A percentile compares a stretch with the other conserved stretches of the same genome.
phyloP scores from a whole-genome alignment of 2,329 filamentous ascomycete genomes.

The Trichoderma arundinaceum region DNA sequence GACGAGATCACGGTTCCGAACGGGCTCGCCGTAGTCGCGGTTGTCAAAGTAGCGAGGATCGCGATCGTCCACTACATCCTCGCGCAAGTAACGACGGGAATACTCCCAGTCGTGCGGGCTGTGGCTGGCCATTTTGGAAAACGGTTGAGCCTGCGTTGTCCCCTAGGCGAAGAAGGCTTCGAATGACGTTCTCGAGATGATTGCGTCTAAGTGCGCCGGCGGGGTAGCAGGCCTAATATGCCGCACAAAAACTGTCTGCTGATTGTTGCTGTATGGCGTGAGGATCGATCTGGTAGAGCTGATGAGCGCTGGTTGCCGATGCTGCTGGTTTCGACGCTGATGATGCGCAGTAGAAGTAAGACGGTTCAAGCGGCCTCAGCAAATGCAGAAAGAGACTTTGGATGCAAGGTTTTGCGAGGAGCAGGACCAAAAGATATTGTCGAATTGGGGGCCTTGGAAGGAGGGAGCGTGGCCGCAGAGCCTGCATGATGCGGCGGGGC shows the following conservation, averaged over 20 bases:
- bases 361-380: background rate
- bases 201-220: conserved; percentile 26
- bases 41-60: conserved; percentile 61
- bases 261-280: background rate
- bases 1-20: conserved; percentile 59
- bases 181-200: background rate
- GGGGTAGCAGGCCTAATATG: conserved; percentile 27
- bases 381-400: conserved; percentile 4
- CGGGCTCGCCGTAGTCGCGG: conserved; percentile 48
- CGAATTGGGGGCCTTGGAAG: conserved; percentile 30
- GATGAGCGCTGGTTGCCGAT: background rate
- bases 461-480: conserved; percentile 26
- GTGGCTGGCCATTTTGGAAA: conserved; percentile 52
- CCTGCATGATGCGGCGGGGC: conserved; percentile 29
- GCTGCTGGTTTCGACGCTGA: background rate
- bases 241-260: conserved; percentile 10
- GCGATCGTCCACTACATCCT: conserved; percentile 58
- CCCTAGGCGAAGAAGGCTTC: background rate
- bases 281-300: background rate
- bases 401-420: conserved; percentile 6
- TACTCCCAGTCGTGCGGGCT: conserved; percentile 59
- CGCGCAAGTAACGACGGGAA: conserved; percentile 58
- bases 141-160: conserved; percentile 12
- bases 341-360: background rate
- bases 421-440: conserved; percentile 27